Evolutionary conservation across 306 rosid species (phyloP).

Genomic region (Elaeagnus macrophylla): DNA sequence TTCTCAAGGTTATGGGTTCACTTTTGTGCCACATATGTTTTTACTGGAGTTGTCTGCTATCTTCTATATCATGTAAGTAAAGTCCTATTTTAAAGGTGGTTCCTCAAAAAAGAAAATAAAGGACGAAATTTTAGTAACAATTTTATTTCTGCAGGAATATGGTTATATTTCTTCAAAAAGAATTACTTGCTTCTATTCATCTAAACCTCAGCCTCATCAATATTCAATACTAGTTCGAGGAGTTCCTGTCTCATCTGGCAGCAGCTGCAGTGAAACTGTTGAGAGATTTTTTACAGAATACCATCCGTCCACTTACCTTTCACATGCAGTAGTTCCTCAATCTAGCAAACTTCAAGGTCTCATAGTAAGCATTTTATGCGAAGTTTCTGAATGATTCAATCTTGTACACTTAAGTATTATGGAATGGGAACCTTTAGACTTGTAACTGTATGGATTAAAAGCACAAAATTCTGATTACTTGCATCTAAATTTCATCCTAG

Average conservation of each 20-base stretch:
- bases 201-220: conserved; percentile 54
- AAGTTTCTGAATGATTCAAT: neutral
- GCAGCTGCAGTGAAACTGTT: conserved; percentile 53
- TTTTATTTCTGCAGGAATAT: conserved; percentile 42
- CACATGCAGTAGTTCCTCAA: conserved; percentile 49
- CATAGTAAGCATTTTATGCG: conserved; percentile 41
- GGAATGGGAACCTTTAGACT: too few relatives aligned
- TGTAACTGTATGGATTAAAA: too few relatives aligned
- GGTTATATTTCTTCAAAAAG: conserved; percentile 53
- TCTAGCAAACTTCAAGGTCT: conserved; percentile 51
- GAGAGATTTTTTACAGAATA: conserved; percentile 60
- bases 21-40: conserved; percentile 64
- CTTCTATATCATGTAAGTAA: conserved; percentile 71
- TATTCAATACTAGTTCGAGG: conserved; percentile 58
- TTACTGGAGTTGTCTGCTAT: conserved; percentile 79
- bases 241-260: conserved; percentile 56
- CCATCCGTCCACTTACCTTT: conserved; percentile 71
- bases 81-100: neutral
- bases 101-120: conserved; percentile 1
- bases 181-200: conserved; percentile 43
- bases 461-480: too few relatives aligned
- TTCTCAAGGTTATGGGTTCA: conserved; percentile 83
- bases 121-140: too few relatives aligned
- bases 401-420: neutral
- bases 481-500: too few relatives aligned